Evolutionary conservation across 208 protist species (phyloP).

Genomic region (Acanthamoeba sp.): DNA sequence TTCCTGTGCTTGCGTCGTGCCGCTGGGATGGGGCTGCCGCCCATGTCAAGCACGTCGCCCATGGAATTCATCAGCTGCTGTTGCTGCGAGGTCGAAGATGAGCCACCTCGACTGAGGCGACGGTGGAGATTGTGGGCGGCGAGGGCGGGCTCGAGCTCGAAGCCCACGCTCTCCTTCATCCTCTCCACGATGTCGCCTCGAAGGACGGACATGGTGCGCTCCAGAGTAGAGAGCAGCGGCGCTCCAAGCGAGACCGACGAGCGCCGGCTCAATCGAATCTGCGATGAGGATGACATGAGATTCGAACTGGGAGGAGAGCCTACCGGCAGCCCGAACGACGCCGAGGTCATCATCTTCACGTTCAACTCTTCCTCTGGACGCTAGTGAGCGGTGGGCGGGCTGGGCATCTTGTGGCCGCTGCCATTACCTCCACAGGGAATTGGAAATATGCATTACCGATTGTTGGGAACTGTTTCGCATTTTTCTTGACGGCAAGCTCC

Average conservation of each 20-base stretch:
- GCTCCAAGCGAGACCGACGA: not conserved
- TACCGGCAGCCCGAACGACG: not conserved
- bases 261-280: not conserved
- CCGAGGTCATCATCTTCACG: slow-evolving; percentile 12
- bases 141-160: slow-evolving; percentile 7
- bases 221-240: not conserved
- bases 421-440: too few species aligned
- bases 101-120: not conserved
- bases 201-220: slow-evolving; percentile 14
- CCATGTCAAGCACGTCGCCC: not conserved
- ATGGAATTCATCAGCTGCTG: not conserved
- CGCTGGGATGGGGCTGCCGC: not conserved
- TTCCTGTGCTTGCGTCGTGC: slow-evolving; percentile 3
- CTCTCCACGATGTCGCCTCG: slow-evolving; percentile 20
- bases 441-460: too few species aligned
- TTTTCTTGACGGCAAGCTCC: too few species aligned
- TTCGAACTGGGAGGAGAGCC: not conserved
- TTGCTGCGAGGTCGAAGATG: not conserved
- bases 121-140: slow-evolving; percentile 19
- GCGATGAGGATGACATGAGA: not conserved
- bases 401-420: too few species aligned
- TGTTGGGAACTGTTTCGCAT: too few species aligned
- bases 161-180: not conserved
- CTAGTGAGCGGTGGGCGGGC: too few species aligned
- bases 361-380: not conserved